phyloP scores from a whole-genome alignment of 805 yeast genomes.

The Spathaspora girioi region DNA sequence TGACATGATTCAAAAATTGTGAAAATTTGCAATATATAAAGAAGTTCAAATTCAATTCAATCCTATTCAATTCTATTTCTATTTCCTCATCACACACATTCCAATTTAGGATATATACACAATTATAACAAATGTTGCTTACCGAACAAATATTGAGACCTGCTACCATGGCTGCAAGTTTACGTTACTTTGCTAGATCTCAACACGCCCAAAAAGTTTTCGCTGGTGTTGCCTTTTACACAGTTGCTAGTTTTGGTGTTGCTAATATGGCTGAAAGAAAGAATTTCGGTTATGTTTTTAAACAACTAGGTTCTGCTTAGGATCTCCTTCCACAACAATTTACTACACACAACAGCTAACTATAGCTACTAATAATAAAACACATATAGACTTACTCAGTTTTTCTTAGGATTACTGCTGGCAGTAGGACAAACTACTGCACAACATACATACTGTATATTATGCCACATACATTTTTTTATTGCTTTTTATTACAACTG shows the following conservation, averaged over 20 bases:
- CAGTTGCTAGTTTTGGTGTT: slow-evolving; percentile 23
- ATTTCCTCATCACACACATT: neutral
- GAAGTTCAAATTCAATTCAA: neutral
- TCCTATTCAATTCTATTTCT: neutral
- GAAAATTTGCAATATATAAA: neutral
- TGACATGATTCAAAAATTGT: neutral
- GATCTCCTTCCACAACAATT: neutral
- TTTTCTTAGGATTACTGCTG: too few relatives aligned
- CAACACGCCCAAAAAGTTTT: slow-evolving; percentile 5
- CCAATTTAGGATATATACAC: neutral
- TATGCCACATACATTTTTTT: neutral
- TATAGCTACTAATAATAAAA: too few relatives aligned
- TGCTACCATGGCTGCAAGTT: slow-evolving; percentile 1
- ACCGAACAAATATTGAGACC: slow-evolving; percentile 1
- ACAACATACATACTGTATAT: neutral
- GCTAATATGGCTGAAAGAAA: slow-evolving; percentile 29
- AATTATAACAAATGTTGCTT: slow-evolving; percentile 1
- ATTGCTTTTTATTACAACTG: neutral
- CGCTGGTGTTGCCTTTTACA: slow-evolving; percentile 9
- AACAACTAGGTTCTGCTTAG: slow-evolving; percentile 21
- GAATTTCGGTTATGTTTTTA: slow-evolving; percentile 25
- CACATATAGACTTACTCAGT: too few relatives aligned
- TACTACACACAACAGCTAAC: neutral
- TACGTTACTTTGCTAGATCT: slow-evolving; percentile 1
- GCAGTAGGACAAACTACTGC: too few relatives aligned